Evolutionary conservation across 352 stramenopile genomes (phyloP).

Genomic region (Peronosclerospora sorghi): DNA sequence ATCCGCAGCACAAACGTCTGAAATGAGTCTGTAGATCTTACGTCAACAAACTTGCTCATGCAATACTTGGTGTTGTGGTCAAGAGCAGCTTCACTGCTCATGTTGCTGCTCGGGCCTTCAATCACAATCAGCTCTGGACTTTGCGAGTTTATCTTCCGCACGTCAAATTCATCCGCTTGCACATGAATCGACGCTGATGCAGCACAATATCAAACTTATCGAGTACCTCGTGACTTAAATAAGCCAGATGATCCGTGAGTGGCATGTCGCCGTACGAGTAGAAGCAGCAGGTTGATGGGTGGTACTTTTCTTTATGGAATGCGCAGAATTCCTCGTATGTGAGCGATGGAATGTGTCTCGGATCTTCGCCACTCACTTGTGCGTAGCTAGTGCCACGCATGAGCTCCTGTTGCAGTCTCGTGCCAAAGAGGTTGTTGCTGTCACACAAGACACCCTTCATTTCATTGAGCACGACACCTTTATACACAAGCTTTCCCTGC

Average conservation of each 20-base stretch:
- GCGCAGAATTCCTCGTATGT: slow-evolving; percentile 63
- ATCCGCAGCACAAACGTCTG: slow-evolving; percentile 70
- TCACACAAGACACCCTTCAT: slow-evolving; percentile 98
- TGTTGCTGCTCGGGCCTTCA: slow-evolving; percentile 50
- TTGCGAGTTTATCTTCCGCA: slow-evolving; percentile 18
- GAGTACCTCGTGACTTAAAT: slow-evolving; percentile 60
- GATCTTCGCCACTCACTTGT: slow-evolving; percentile 73
- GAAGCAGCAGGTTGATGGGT: slow-evolving; percentile 83
- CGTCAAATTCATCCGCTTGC: slow-evolving; percentile 28
- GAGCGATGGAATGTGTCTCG: slow-evolving; percentile 53
- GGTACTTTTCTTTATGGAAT: slow-evolving; percentile 82
- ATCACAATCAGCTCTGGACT: slow-evolving; percentile 26
- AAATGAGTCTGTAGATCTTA: slow-evolving; percentile 62
- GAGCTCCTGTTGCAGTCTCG: slow-evolving; percentile 84
- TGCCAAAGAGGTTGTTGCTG: slow-evolving; percentile 88
- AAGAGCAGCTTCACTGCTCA: slow-evolving; percentile 30
- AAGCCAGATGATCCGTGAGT: slow-evolving; percentile 63
- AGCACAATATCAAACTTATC: slow-evolving; percentile 47
- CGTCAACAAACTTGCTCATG: slow-evolving; percentile 54
- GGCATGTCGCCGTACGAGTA: slow-evolving; percentile 85
- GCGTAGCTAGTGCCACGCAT: slow-evolving; percentile 85
- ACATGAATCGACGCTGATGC: slow-evolving; percentile 43
- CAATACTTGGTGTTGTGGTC: slow-evolving; percentile 78
- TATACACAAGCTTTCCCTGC: slow-evolving; percentile 47
- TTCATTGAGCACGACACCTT: slow-evolving; percentile 99